phyloP scores from a whole-genome alignment of 495 filamentous ascomycete genomes.

The Talaromyces proteolyticus region DNA sequence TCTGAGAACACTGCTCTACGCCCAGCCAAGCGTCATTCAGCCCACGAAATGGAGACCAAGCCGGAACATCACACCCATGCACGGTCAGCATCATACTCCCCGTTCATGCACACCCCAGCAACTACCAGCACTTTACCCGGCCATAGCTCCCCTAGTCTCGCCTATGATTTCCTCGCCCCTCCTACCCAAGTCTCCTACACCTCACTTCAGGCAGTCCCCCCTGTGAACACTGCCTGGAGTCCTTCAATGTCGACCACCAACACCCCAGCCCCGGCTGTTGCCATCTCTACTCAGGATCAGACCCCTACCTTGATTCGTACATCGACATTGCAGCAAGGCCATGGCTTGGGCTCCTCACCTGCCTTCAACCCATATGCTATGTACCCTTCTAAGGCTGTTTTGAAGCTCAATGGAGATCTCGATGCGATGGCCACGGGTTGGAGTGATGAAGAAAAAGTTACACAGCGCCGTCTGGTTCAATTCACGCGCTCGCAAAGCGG shows the following conservation, averaged over 20 bases:
- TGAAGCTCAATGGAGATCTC: constrained; percentile 82
- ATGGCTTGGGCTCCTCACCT: constrained; percentile 33
- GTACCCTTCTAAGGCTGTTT: constrained; percentile 78
- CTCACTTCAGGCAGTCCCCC: constrained; percentile 32
- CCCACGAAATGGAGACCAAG: constrained; percentile 32
- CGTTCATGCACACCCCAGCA: constrained; percentile 35
- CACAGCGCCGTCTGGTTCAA: constrained; percentile 74
- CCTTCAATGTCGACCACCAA: constrained; percentile 28
- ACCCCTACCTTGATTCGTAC: constrained; percentile 77
- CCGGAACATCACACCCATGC: constrained; percentile 31
- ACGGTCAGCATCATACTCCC: constrained; percentile 35
- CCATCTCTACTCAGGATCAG: constrained; percentile 35
- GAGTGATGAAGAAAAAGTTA: constrained; percentile 71
- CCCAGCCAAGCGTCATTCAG: constrained; percentile 39
- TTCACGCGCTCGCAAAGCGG: constrained; percentile 77
- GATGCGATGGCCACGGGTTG: constrained; percentile 73
- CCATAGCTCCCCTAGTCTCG: constrained; percentile 24
- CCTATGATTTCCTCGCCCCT: constrained; percentile 21
- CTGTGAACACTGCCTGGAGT: constrained; percentile 39
- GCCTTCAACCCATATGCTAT: constrained; percentile 75
- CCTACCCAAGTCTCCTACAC: constrained; percentile 28
- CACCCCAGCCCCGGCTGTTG: constrained; percentile 25
- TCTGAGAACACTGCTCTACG: constrained; percentile 30
- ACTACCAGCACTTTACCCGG: constrained; percentile 25
- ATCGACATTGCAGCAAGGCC: constrained; percentile 65